Evolutionary conservation across 768 basidiomycete species (phyloP).

Genomic region (Inosperma sp.): DNA sequence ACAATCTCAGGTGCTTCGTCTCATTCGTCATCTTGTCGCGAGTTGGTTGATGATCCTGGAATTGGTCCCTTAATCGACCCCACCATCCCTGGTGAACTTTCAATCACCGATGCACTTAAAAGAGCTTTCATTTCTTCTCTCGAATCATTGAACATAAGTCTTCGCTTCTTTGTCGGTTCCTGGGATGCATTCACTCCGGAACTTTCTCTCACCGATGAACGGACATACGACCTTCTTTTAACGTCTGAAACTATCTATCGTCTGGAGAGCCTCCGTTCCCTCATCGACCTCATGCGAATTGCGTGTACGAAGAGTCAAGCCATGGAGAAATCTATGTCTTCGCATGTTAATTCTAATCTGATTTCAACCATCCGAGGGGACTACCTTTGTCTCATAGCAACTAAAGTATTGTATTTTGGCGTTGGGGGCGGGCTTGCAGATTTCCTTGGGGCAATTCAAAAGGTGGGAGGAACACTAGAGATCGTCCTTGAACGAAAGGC

Average conservation of each 20-base stretch:
- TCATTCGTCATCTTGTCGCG: slow-evolving; percentile 48
- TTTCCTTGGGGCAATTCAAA: slow-evolving; percentile 57
- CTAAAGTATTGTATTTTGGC: slow-evolving; percentile 92
- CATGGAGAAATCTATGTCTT: too few species aligned
- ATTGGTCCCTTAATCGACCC: slow-evolving; percentile 32
- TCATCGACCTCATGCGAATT: slow-evolving; percentile 50
- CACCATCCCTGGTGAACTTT: slow-evolving; percentile 50
- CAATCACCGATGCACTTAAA: slow-evolving; percentile 61
- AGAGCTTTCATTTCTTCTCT: slow-evolving; percentile 62
- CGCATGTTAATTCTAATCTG: too few species aligned
- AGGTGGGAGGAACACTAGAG: slow-evolving; percentile 33
- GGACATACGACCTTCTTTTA: slow-evolving; percentile 66
- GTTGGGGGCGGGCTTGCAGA: slow-evolving; percentile 85
- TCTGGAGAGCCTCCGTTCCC: slow-evolving; percentile 52
- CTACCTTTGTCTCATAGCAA: slow-evolving; percentile 70
- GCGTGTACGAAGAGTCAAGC: slow-evolving; percentile 26
- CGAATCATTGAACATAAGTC: slow-evolving; percentile 42
- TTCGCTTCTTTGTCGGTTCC: slow-evolving; percentile 78
- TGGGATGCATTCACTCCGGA: slow-evolving; percentile 58
- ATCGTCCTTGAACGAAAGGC: slow-evolving; percentile 59
- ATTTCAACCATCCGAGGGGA: too few species aligned
- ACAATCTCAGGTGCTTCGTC: slow-evolving; percentile 52
- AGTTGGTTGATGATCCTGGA: slow-evolving; percentile 19
- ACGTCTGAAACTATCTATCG: slow-evolving; percentile 94
- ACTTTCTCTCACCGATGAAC: slow-evolving; percentile 18